phyloP scores from a whole-genome alignment of 2,329 filamentous ascomycete genomes.

The Aureobasidium namibiae region DNA sequence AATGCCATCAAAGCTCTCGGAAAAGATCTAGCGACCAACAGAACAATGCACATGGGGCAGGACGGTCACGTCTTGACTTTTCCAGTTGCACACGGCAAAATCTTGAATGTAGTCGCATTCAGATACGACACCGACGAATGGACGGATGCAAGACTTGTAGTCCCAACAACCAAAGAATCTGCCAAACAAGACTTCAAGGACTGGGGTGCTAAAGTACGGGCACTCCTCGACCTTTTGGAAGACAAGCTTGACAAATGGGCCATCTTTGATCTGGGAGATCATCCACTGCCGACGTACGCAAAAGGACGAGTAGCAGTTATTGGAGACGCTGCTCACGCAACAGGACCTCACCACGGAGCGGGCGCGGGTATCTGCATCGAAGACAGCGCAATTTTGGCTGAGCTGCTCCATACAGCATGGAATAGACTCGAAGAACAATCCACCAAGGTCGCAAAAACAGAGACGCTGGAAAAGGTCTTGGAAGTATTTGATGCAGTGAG shows the following conservation, averaged over 20 bases:
- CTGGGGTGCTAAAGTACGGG: constrained; percentile 35
- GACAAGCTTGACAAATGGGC: constrained; percentile 43
- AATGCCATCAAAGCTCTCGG: constrained; percentile 22
- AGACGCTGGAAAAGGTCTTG: no score
- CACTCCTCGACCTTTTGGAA: constrained; percentile 34
- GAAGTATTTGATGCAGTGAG: no score
- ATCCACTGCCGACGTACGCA: constrained; percentile 33
- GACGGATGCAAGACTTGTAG: constrained; percentile 36
- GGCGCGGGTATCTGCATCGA: constrained; percentile 51
- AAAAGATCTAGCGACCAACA: constrained; percentile 19
- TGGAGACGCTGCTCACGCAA: constrained; percentile 51
- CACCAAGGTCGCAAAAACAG: constrained; percentile 15
- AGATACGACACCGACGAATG: constrained; percentile 25
- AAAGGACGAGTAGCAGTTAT: constrained; percentile 35
- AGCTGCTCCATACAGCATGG: no score
- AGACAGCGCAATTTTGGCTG: constrained; percentile 41
- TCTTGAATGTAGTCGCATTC: constrained; percentile 51
- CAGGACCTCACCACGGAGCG: constrained; percentile 47
- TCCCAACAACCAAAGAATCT: constrained; percentile 29
- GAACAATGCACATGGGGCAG: constrained; percentile 37
- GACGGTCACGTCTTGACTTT: constrained; percentile 54
- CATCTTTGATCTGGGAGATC: constrained; percentile 36
- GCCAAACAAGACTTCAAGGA: no score
- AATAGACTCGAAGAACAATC: no score
- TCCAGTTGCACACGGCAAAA: constrained; percentile 48